A percentile compares a stretch with the other conserved stretches of the same genome.
Conservation (phyloP, 1,284 basidiomycete species). For the Omphalotus olearius region DNA sequence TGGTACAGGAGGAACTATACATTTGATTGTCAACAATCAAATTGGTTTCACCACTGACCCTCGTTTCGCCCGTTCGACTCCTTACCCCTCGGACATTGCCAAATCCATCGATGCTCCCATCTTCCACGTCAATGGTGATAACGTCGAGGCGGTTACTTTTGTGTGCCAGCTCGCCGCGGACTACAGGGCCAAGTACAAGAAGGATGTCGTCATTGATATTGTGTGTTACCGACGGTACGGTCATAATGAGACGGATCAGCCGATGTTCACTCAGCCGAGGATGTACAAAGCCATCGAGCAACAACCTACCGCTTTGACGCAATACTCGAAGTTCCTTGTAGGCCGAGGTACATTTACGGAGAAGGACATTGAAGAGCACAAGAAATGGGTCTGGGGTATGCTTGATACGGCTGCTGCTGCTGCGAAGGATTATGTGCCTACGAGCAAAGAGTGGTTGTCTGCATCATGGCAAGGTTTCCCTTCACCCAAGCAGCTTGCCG, state of each 20-base stretch:
- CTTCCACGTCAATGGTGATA: conserved; percentile 99
- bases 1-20: conserved; percentile 97
- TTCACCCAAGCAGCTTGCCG: conserved; percentile 92
- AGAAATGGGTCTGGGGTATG: conserved; percentile 99
- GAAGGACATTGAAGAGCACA: conserved; percentile 97
- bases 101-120: conserved; percentile 99
- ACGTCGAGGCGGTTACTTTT: conserved; percentile 97
- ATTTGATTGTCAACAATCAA: conserved; percentile 99
- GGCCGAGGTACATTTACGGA: conserved; percentile 93
- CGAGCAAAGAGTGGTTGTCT: conserved; percentile 95
- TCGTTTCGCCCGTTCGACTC: conserved; percentile 94
- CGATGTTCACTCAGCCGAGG: conserved; percentile 96
- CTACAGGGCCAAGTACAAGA: conserved; percentile 98
- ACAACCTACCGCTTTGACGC: conserved; percentile 88
- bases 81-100: conserved; percentile 98
- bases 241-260: conserved; percentile 99
- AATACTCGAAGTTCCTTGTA: conserved; percentile 90
- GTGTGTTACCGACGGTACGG: conserved; percentile 99
- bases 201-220: conserved; percentile 97
- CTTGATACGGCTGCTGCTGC: conserved; percentile 90
- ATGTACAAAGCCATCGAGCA: conserved; percentile 99
- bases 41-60: conserved; percentile 99
- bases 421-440: conserved; percentile 92
- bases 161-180: conserved; percentile 98
- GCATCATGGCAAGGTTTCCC: conserved; percentile 99